phyloP scores from a whole-genome alignment of 192 early-diverging fungal species.

The Podila verticillata region DNA sequence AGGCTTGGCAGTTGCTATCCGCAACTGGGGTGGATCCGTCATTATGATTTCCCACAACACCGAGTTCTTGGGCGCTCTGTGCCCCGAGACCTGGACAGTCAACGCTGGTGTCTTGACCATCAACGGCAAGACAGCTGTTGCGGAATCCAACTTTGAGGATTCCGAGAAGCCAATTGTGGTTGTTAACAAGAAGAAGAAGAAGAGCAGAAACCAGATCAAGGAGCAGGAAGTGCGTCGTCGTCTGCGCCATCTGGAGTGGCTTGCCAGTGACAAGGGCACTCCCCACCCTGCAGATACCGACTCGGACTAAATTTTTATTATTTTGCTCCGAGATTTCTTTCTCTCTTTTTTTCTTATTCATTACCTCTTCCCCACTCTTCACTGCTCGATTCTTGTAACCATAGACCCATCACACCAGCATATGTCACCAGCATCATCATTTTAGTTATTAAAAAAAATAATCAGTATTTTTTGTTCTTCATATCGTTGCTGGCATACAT shows the following conservation, averaged over 20 bases:
- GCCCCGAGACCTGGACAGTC: constrained; percentile 79
- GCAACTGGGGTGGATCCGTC: constrained; percentile 78
- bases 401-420: neutral
- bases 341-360: neutral
- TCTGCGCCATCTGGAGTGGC: constrained; percentile 63
- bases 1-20: constrained; percentile 79
- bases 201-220: constrained; percentile 64
- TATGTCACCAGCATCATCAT: neutral
- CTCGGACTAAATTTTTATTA: constrained; percentile 29
- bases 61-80: constrained; percentile 79
- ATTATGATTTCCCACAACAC: constrained; percentile 86
- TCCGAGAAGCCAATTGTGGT: constrained; percentile 55
- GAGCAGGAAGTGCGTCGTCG: constrained; percentile 59
- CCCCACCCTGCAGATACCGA: constrained; percentile 44
- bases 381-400: neutral
- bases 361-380: constrained; percentile 2
- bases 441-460: neutral
- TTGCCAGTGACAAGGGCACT: constrained; percentile 53
- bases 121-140: constrained; percentile 55
- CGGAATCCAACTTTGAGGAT: constrained; percentile 52
- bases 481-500: neutral
- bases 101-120: constrained; percentile 64
- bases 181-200: constrained; percentile 67
- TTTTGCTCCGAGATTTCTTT: neutral
- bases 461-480: neutral